Percentiles rank a stretch among this genome's conserved stretches.
Conservation (phyloP, 495 filamentous ascomycete genomes). For the Cercophora samala region DNA sequence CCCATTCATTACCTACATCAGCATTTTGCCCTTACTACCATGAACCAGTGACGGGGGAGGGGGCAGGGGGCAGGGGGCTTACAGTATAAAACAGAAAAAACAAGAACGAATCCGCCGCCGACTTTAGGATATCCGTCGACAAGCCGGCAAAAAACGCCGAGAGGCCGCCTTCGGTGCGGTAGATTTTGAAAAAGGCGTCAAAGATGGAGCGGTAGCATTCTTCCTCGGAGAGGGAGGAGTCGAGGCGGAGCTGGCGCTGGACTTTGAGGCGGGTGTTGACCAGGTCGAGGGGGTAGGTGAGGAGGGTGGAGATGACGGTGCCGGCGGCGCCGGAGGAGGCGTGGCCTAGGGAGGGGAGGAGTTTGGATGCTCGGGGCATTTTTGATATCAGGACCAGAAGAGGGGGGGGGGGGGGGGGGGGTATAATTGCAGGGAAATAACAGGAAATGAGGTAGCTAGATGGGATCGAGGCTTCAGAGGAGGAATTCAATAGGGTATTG, state of each 20-base stretch:
- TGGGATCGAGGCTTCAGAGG: no score
- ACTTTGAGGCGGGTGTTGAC: constrained; percentile 82
- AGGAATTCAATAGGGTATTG: not conserved
- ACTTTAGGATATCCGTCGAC: constrained; percentile 67
- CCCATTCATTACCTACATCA: not conserved
- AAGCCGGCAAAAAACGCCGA: constrained; percentile 73
- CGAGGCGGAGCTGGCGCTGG: constrained; percentile 58
- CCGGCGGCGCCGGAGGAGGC: constrained; percentile 77
- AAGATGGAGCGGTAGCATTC: constrained; percentile 56
- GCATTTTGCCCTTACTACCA: not conserved
- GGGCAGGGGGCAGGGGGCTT: constrained; percentile 39
- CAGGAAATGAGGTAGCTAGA: not conserved
- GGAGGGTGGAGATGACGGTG: constrained; percentile 73
- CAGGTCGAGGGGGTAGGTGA: constrained; percentile 81
- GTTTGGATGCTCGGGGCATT: constrained; percentile 29
- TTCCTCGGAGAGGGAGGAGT: constrained; percentile 32
- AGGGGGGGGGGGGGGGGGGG: no score
- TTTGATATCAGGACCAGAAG: no score
- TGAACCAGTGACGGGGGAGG: not conserved
- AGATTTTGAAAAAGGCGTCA: constrained; percentile 72
- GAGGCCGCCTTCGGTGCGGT: constrained; percentile 63
- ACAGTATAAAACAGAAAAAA: constrained; percentile 79
- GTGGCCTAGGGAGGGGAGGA: constrained; percentile 84
- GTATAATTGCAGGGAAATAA: not conserved
- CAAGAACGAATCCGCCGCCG: constrained; percentile 71